Base-by-base conservation (phyloP, 139 green algal species). In the Coelastrella sp. region DNA sequence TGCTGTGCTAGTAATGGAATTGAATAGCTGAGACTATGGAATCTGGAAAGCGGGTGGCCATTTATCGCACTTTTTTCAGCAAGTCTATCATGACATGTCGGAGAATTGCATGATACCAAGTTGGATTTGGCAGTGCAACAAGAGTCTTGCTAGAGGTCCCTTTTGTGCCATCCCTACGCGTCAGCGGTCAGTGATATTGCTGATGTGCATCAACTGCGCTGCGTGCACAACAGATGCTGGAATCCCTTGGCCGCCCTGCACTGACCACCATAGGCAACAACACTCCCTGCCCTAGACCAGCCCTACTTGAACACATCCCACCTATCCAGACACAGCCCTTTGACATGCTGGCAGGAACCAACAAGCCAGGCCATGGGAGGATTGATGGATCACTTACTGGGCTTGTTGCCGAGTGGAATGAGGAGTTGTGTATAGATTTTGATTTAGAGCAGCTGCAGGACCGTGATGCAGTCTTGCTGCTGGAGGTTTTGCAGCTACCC, bases 401-500 rank as follows among this genome's bases (percentile, higher is more conserved):
- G 30, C 27, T 74, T 9, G 48, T 37, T n/a, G 80, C 87, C 0
- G 41, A 40, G 6, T 92, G 90, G 90, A 51, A 80, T 4, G 86
- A 92, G 78, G 83, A 83, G 21, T 85, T 92, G 66, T 59, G 82
- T 27, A 35, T 93, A 15, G 90, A 92, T 60, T 85, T 90, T 66
- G 74, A 69, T 7, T 48, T 89, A 21, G 81, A 91, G 64, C 62
- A 80, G 23, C 38, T 92, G 43, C 21, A 88, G 23, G 48, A 63
- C 2, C 32, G 77, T 53, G 86, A 91, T 64, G 83, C 86, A n/a
- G 69, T 93, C 27, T 41, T 93, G 48, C 67, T 93, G 17, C 84
- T 91, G 34, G 90, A 93, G 81, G 80, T 93, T 60, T 67, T 93
- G 27, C 87, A 93, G 79, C 87, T 75, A 17, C 86, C 87, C 17